phyloP scores from a whole-genome alignment of 306 rosid genomes.

The Datisca glomerata region DNA sequence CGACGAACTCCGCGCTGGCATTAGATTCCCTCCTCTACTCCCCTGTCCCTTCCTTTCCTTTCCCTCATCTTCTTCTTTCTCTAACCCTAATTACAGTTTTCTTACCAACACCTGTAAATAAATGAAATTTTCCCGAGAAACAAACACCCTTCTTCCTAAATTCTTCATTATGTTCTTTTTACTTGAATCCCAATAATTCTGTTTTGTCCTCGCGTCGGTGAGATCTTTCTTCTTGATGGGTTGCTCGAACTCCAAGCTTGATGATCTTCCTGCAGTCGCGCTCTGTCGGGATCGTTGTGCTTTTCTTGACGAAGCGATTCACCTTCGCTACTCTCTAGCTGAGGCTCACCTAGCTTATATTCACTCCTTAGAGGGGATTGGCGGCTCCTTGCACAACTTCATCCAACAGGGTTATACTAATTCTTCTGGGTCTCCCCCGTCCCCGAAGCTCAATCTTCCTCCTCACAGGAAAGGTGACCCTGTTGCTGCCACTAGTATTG shows the following conservation, averaged over 20 bases:
- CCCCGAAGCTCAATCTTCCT: constrained; percentile 33
- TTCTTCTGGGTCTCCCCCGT: constrained; percentile 16
- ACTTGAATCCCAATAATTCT: constrained; percentile 1
- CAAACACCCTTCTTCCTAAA: neutral
- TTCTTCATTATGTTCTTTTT: constrained; percentile 10
- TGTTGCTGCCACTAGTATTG: neutral
- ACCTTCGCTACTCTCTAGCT: constrained; percentile 56
- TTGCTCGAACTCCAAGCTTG: constrained; percentile 82
- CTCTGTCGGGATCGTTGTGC: constrained; percentile 67
- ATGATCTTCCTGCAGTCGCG: constrained; percentile 84
- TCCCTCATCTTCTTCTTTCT: constrained; percentile 1
- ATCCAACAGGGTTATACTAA: constrained; percentile 24
- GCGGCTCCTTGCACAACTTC: constrained; percentile 52
- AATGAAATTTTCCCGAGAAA: constrained; percentile 7
- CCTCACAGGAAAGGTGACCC: constrained; percentile 31
- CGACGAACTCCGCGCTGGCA: constrained; percentile 85
- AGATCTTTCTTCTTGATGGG: constrained; percentile 40
- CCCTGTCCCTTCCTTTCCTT: neutral
- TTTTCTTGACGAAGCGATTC: constrained; percentile 71
- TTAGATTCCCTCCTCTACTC: constrained; percentile 47
- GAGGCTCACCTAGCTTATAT: constrained; percentile 66
- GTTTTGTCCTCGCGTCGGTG: neutral
- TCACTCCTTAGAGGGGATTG: constrained; percentile 51
- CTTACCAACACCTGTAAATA: neutral
- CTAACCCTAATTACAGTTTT: constrained; percentile 12